Evolutionary conservation across 2,329 filamentous ascomycete species (phyloP).

Genomic region (Ophiocordyceps robertsii): DNA sequence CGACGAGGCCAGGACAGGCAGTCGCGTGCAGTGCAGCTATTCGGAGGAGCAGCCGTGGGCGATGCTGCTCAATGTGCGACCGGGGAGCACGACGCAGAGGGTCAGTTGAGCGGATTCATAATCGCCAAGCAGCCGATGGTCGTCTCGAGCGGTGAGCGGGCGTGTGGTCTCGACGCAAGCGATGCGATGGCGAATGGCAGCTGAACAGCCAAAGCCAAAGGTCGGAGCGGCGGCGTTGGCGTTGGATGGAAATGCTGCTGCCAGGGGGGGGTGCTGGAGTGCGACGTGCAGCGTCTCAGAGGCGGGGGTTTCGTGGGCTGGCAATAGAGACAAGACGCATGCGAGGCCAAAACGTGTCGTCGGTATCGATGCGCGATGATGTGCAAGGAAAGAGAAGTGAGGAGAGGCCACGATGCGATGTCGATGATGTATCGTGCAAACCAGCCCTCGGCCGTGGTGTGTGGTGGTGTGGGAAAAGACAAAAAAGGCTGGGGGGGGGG

Average conservation of each 20-base stretch:
- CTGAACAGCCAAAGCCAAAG: too few species aligned
- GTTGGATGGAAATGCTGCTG: background rate
- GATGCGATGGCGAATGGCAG: background rate
- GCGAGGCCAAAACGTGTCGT: background rate
- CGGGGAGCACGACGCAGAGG: constrained; percentile 1
- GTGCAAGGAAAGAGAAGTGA: background rate
- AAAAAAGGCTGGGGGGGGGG: constrained; percentile 16
- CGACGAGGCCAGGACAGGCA: constrained; percentile 3
- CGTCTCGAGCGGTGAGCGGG: background rate
- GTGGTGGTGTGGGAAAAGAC: constrained; percentile 8
- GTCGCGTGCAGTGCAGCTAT: background rate
- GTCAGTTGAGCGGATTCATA: constrained; percentile 10
- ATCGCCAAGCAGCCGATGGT: constrained; percentile 4
- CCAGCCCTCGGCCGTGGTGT: background rate
- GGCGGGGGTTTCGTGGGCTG: background rate
- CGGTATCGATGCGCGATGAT: background rate
- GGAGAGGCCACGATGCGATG: background rate
- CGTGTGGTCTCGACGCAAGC: background rate
- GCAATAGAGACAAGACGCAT: background rate
- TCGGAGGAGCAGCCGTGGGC: background rate
- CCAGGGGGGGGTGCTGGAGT: background rate
- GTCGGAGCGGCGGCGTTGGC: background rate
- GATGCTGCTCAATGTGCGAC: background rate
- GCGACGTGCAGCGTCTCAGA: constrained; percentile 1
- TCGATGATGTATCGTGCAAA: background rate